Percentiles rank a stretch among this genome's conserved stretches.
Conservation (phyloP, 2,329 filamentous ascomycete species). For the Blumeria graminis region DNA sequence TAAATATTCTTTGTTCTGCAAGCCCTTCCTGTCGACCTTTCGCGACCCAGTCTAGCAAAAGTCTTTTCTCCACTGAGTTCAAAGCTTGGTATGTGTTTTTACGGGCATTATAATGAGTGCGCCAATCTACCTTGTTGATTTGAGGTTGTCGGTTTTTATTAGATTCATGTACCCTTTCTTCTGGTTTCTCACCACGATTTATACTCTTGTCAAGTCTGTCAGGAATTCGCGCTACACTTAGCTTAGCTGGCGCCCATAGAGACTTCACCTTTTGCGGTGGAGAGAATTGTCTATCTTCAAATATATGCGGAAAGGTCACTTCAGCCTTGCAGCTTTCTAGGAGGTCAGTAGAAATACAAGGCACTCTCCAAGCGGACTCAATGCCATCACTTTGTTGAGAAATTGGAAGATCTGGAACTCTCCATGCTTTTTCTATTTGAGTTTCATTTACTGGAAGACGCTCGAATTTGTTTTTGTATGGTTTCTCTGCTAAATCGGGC, state of each 20-base stretch:
- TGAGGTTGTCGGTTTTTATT: too few relatives aligned
- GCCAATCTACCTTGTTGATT: too few relatives aligned
- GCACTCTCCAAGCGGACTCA: slow-evolving; percentile 12
- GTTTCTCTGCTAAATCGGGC: neutral
- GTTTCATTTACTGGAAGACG: neutral
- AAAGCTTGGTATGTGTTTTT: too few relatives aligned
- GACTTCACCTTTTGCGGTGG: slow-evolving; percentile 10
- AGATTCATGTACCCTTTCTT: too few relatives aligned
- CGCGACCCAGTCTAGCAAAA: too few relatives aligned
- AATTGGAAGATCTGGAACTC: slow-evolving; percentile 11
- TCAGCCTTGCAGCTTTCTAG: too few relatives aligned
- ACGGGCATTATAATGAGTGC: too few relatives aligned
- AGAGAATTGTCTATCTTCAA: slow-evolving; percentile 7
- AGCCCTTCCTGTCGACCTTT: too few relatives aligned
- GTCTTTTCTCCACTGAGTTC: too few relatives aligned
- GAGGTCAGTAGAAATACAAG: neutral
- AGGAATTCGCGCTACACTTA: slow-evolving; percentile 1
- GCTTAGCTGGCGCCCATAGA: slow-evolving; percentile 11
- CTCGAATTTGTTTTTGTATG: neutral
- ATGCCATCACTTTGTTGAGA: slow-evolving; percentile 8
- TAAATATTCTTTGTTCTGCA: too few relatives aligned
- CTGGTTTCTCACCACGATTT: neutral
- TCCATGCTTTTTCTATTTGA: slow-evolving; percentile 10
- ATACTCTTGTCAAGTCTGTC: slow-evolving; percentile 1
- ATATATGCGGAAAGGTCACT: neutral